Percentiles rank a stretch among this genome's conserved stretches.
Conservation (phyloP, 2,329 filamentous ascomycete species). For the Catunica adiposa region DNA sequence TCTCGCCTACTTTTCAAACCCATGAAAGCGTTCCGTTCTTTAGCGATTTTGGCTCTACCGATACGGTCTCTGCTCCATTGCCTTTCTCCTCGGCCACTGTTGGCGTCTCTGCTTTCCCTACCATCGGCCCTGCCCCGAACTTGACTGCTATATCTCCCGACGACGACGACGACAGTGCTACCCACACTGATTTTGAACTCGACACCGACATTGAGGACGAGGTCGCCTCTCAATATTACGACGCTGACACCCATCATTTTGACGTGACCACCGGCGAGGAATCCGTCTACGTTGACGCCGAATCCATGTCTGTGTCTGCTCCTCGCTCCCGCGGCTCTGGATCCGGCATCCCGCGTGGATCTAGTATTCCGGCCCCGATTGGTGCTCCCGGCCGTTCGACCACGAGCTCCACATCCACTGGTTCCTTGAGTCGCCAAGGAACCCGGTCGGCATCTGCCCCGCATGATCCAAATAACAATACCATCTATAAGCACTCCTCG, state of each 20-base stretch:
- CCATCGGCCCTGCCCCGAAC: background rate
- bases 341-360: slow-evolving; percentile 6
- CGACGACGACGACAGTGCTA: background rate
- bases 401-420: background rate
- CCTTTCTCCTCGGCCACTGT: slow-evolving; percentile 1
- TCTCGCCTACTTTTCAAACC: slow-evolving; percentile 8
- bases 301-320: slow-evolving; percentile 2
- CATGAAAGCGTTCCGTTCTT: slow-evolving; percentile 10
- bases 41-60: slow-evolving; percentile 8
- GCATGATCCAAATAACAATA: slow-evolving; percentile 8
- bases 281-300: background rate
- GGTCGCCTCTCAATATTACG: slow-evolving; percentile 1
- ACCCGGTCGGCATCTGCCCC: slow-evolving; percentile 12
- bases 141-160: background rate
- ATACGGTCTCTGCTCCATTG: background rate
- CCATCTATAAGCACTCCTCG: background rate
- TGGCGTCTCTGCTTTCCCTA: background rate
- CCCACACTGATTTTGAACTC: background rate
- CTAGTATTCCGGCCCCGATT: slow-evolving; percentile 11
- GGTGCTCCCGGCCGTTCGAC: background rate
- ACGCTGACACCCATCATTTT: slow-evolving; percentile 1
- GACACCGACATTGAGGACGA: slow-evolving; percentile 10
- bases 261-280: background rate
- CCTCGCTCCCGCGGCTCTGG: background rate
- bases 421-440: background rate